Evolutionary conservation across 2,329 filamentous ascomycete genomes (phyloP), one percentile per base, ranked within the genome.

Genomic region (Hypoxylon sp.): DNA sequence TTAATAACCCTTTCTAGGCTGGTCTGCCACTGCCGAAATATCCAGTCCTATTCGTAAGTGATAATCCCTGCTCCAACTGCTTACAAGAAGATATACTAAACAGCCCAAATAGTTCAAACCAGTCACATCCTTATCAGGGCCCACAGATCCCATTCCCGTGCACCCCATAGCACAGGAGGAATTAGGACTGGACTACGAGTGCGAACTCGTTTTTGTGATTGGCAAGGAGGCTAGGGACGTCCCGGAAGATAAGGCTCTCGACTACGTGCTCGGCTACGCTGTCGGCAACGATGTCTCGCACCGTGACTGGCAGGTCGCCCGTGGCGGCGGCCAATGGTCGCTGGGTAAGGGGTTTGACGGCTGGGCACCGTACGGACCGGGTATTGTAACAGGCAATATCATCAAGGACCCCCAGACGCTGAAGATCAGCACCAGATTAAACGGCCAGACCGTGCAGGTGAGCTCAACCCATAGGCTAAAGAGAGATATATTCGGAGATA

Each of bases 211-310:
- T 13, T 84, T 89, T 39, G 83, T 94, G 7, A 93, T 94, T 69
- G 91, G 91, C 24, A 91, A 89, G 78, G 82, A 86, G 66, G 91
- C 89, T 66, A 80, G 82, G 47, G 85, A 93, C 75, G 89, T 94
- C 11, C 78, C 88, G 1, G 90, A 92, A 79, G 82, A 83, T 1
- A 79, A 87, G 21, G 92, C 92, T 0, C 81, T 94, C n/a, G 82
- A 90, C 57, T 90, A 92, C 74, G 90, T 94, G 2, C 82, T 93
- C 1, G 92, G 92, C 4, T 94, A 94, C 76, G 85, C 89, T 1
- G 86, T 92, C 35, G 91, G 92, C 59, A 92, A 95, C 79, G 92
- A 95, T 77, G 87, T 95, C n/a, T 93, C 90, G 10, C 91, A 93
- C 80, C 88, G 92, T 44, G 91, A 93, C 71, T 94, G 91, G 90